Percentiles rank a stretch among this genome's conserved stretches.
phyloP scores from a whole-genome alignment of 441 rosid genomes.

The California macrophylla region DNA sequence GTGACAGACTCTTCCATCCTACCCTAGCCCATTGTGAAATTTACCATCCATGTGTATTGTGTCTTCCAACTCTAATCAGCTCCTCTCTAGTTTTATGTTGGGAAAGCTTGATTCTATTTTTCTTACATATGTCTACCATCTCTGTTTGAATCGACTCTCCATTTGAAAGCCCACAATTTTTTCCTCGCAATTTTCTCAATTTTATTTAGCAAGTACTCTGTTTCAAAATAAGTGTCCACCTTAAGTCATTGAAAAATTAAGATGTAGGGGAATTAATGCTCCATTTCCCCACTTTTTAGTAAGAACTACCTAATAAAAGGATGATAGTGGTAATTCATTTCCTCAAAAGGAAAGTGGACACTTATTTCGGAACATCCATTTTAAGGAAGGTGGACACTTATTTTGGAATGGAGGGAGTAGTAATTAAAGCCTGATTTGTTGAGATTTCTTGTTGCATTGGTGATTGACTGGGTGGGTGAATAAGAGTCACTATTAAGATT shows the following conservation, averaged over 20 bases:
- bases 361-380: no score
- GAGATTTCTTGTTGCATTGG: neutral
- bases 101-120: neutral
- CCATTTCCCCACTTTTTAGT: no score
- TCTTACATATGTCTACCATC: neutral
- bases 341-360: no score
- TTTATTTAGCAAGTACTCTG: no score
- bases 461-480: neutral
- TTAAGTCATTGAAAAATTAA: no score
- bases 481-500: neutral
- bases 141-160: neutral
- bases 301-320: no score
- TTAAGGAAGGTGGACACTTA: no score
- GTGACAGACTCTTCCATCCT: slow-evolving; percentile 22
- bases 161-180: neutral
- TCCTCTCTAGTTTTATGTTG: neutral
- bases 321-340: no score
- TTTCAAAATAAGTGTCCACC: no score
- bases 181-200: neutral
- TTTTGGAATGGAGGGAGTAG: neutral
- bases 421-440: neutral
- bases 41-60: neutral
- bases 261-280: no score
- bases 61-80: neutral
- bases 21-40: neutral